phyloP scores from a whole-genome alignment of 176 grass and related monocot genomes.

The Phragmites australis region DNA sequence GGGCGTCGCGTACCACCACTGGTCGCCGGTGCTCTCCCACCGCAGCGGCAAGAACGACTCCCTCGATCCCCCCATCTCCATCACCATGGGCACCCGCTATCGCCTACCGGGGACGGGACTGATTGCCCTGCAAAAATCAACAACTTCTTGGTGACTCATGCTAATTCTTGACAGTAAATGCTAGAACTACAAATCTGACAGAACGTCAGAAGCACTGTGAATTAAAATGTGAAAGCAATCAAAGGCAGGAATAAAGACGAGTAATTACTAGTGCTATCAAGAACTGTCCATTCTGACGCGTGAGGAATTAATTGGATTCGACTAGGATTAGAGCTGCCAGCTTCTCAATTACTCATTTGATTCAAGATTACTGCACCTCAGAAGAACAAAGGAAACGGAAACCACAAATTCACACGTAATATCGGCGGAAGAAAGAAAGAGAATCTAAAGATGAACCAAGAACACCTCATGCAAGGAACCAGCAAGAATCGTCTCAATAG shows the following conservation, averaged over 20 bases:
- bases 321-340: too few species aligned
- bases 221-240: not conserved
- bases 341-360: too few species aligned
- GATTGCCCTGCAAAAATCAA: not conserved
- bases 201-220: not conserved
- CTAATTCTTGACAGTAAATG: not conserved
- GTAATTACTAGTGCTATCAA: not conserved
- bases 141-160: not conserved
- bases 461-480: too few species aligned
- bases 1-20: conserved; percentile 97
- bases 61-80: not conserved
- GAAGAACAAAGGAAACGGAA: too few species aligned
- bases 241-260: not conserved
- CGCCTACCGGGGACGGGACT: not conserved
- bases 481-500: too few species aligned
- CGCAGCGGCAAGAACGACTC: conserved; percentile 57
- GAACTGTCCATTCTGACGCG: not conserved
- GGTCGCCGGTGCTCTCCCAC: conserved; percentile 97
- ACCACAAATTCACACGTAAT: too few species aligned
- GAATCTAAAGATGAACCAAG: too few species aligned
- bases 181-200: not conserved
- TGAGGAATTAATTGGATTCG: too few species aligned
- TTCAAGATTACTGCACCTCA: too few species aligned
- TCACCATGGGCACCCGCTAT: not conserved
- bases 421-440: too few species aligned